Evolutionary conservation across 2,329 filamentous ascomycete genomes (phyloP).

Genomic region (Parafenestella ontariensis): DNA sequence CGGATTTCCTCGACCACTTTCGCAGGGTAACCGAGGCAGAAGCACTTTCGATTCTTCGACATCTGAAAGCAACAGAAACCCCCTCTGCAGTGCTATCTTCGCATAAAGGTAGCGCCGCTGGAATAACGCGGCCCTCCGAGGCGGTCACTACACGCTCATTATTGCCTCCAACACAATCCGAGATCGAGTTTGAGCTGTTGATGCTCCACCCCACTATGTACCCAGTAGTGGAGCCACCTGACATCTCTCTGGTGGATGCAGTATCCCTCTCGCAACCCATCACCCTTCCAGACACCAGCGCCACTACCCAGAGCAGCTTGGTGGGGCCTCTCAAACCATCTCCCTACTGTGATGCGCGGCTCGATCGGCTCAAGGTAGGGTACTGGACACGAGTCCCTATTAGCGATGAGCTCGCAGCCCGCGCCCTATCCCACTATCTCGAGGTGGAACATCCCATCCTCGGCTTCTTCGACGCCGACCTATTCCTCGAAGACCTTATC

Average conservation of each 20-base stretch:
- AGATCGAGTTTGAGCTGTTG: slow-evolving; percentile 4
- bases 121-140: not conserved
- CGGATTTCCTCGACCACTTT: slow-evolving; percentile 4
- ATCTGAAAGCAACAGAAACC: not conserved
- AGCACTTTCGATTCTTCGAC: slow-evolving; percentile 2
- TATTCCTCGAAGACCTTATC: slow-evolving; percentile 9
- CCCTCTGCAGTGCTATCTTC: not conserved
- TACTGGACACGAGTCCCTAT: slow-evolving; percentile 14
- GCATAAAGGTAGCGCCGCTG: not conserved
- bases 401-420: slow-evolving; percentile 5
- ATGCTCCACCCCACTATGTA: slow-evolving; percentile 8
- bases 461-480: slow-evolving; percentile 12
- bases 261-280: not conserved
- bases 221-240: not conserved
- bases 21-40: slow-evolving; percentile 9
- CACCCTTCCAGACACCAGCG: not conserved
- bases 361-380: slow-evolving; percentile 5
- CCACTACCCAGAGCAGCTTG: not conserved
- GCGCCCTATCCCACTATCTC: slow-evolving; percentile 8
- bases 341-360: slow-evolving; percentile 7
- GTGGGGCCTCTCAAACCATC: not conserved
- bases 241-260: not conserved
- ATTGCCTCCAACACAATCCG: slow-evolving; percentile 3
- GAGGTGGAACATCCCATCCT: slow-evolving; percentile 5
- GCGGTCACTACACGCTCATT: not conserved